Conservation (phyloP, 2,329 filamentous ascomycete genomes). For the Beauveria caledonica region DNA sequence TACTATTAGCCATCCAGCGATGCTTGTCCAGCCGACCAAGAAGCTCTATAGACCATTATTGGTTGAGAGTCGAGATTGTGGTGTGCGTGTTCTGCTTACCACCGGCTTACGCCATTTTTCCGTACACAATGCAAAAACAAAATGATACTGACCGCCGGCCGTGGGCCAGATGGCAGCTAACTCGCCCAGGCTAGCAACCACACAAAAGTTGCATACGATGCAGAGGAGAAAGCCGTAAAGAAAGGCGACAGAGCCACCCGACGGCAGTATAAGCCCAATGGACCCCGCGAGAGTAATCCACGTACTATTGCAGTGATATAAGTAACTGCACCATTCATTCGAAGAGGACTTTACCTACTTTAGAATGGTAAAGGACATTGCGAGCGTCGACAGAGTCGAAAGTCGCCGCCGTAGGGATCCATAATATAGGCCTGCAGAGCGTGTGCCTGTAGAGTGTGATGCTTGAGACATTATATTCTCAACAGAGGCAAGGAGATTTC, state of each 20-base stretch:
- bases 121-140: conserved; percentile 32
- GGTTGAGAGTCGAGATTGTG: background rate
- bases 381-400: conserved; percentile 29
- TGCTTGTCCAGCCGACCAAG: conserved; percentile 36
- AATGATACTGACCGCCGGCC: conserved; percentile 38
- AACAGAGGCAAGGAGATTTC: too few relatives aligned
- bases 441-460: background rate
- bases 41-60: conserved; percentile 26
- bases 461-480: background rate
- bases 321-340: background rate
- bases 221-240: conserved; percentile 39
- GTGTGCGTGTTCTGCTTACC: conserved; percentile 17
- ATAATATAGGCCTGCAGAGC: background rate
- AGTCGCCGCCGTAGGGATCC: conserved; percentile 27
- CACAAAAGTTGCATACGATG: conserved; percentile 34
- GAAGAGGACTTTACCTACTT: conserved; percentile 22
- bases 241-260: conserved; percentile 33
- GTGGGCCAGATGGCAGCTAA: conserved; percentile 37
- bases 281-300: conserved; percentile 33
- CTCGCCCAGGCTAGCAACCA: conserved; percentile 34
- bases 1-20: conserved; percentile 37
- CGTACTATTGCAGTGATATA: conserved; percentile 14
- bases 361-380: conserved; percentile 36
- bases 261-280: conserved; percentile 33
- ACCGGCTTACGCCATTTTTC: conserved; percentile 29